Evolutionary conservation across 2,329 filamentous ascomycete species (phyloP).

Genomic region (Fusarium goolgardi): DNA sequence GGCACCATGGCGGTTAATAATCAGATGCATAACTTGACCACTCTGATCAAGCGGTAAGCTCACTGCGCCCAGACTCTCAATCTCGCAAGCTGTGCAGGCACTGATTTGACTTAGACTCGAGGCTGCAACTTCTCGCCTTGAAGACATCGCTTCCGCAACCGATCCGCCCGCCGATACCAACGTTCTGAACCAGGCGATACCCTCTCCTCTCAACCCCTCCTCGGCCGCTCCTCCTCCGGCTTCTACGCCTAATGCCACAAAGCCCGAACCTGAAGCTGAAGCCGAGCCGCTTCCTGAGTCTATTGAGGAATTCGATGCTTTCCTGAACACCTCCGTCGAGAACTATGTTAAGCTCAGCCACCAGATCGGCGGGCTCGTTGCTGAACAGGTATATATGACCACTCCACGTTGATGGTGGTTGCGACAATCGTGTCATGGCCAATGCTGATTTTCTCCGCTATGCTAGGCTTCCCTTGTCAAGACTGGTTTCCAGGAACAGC

Average conservation of each 20-base stretch:
- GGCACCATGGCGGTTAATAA: conserved; percentile 75
- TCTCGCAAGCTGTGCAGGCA: conserved; percentile 31
- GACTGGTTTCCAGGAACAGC: conserved; percentile 82
- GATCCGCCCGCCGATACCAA: conserved; percentile 67
- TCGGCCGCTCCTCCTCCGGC: conserved; percentile 53
- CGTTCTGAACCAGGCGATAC: conserved; percentile 55
- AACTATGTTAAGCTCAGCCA: conserved; percentile 83
- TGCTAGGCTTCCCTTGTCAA: conserved; percentile 64
- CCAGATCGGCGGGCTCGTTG: conserved; percentile 80
- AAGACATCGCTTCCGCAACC: conserved; percentile 90
- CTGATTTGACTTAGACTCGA: conserved; percentile 80
- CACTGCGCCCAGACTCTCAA: background rate
- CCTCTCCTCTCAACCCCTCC: conserved; percentile 48
- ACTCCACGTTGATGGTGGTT: background rate
- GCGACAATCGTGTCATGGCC: background rate
- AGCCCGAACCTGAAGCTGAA: conserved; percentile 60
- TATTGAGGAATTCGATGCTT: conserved; percentile 88
- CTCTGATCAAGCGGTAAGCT: conserved; percentile 92
- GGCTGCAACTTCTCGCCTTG: conserved; percentile 93
- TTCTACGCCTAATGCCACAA: conserved; percentile 50
- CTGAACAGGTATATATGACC: conserved; percentile 74
- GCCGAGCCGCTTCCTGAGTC: conserved; percentile 74
- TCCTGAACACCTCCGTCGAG: conserved; percentile 79
- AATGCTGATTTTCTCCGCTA: background rate
- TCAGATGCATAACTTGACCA: conserved; percentile 96